Conservation (phyloP, 768 basidiomycete species). For the Mrakia gelida region DNA sequence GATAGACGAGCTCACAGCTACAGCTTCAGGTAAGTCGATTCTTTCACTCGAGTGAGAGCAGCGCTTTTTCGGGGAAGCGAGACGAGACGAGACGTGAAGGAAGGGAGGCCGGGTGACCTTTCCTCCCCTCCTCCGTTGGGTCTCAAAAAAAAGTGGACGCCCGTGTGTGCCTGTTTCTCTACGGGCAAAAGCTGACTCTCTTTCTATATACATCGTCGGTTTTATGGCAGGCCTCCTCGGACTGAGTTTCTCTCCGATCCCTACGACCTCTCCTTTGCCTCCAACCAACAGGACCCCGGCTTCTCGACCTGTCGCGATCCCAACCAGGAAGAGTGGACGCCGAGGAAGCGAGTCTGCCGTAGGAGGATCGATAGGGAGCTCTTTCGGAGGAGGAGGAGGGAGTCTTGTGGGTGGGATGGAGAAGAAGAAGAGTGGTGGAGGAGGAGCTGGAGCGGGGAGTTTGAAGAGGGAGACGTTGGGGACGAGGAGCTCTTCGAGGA, state of each 20-base stretch:
- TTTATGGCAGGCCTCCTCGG: constrained; percentile 20
- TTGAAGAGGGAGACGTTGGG: constrained; percentile 9
- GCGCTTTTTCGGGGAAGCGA: background rate
- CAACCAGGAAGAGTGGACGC: constrained; percentile 2
- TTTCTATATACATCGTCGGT: too few species aligned
- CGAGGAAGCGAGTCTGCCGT: constrained; percentile 11
- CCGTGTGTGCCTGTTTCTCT: too few species aligned
- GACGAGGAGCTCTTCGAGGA: constrained; percentile 14
- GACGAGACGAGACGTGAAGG: too few species aligned
- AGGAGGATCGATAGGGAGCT: background rate
- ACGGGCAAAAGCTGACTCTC: too few species aligned
- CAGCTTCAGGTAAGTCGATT: background rate
- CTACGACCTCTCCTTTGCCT: background rate
- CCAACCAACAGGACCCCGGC: background rate
- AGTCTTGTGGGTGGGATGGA: constrained; percentile 10
- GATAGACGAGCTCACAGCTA: background rate
- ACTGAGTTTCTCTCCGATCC: constrained; percentile 16
- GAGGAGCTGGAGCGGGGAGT: background rate
- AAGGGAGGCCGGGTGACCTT: background rate
- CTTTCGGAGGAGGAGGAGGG: background rate
- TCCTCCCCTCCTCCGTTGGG: background rate
- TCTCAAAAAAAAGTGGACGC: background rate
- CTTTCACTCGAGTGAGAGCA: background rate
- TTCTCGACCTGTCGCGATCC: constrained; percentile 13
- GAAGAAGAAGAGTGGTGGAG: constrained; percentile 27